Conservation (phyloP, 2,329 filamentous ascomycete genomes). For the Aspergillus udagawae region DNA sequence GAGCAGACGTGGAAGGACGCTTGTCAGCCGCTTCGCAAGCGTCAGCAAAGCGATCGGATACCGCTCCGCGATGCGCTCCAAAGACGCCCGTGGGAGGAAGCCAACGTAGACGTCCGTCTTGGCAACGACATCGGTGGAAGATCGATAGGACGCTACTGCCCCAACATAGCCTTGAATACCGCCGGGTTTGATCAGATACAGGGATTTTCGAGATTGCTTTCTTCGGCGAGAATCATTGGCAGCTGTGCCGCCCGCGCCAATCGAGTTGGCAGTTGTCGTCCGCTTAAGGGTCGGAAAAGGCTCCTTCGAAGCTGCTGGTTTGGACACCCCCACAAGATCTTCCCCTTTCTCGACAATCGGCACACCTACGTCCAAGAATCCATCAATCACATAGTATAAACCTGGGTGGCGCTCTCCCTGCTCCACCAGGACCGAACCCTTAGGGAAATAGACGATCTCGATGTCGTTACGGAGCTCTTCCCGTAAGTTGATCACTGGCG, state of each 20-base stretch:
- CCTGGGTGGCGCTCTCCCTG: slow-evolving; percentile 96
- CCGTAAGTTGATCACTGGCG: slow-evolving; percentile 62
- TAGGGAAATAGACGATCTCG: slow-evolving; percentile 95
- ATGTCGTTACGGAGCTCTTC: slow-evolving; percentile 87
- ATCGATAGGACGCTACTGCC: slow-evolving; percentile 89
- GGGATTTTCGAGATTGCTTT: slow-evolving; percentile 58
- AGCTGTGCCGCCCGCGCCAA: slow-evolving; percentile 15
- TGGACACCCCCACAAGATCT: slow-evolving; percentile 35
- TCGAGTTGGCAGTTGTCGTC: slow-evolving; percentile 40
- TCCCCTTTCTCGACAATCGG: slow-evolving; percentile 60
- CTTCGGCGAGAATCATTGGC: slow-evolving; percentile 32
- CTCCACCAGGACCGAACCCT: slow-evolving; percentile 90
- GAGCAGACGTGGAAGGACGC: slow-evolving; percentile 80
- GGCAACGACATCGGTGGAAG: slow-evolving; percentile 92
- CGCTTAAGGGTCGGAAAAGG: slow-evolving; percentile 44
- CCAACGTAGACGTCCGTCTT: slow-evolving; percentile 99
- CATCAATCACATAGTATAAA: slow-evolving; percentile 95
- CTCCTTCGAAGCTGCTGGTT: slow-evolving; percentile 31
- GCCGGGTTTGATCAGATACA: slow-evolving; percentile 91
- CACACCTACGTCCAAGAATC: slow-evolving; percentile 92
- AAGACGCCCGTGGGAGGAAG: slow-evolving; percentile 76
- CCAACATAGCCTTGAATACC: slow-evolving; percentile 92
- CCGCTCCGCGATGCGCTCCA: slow-evolving; percentile 88
- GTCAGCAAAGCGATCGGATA: slow-evolving; percentile 91
- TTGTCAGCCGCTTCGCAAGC: slow-evolving; percentile 92